These are phyloP conservation scores for Vinca minor DNA, from an alignment of 257 asterid species.

Conservation along the genomic window DNA sequence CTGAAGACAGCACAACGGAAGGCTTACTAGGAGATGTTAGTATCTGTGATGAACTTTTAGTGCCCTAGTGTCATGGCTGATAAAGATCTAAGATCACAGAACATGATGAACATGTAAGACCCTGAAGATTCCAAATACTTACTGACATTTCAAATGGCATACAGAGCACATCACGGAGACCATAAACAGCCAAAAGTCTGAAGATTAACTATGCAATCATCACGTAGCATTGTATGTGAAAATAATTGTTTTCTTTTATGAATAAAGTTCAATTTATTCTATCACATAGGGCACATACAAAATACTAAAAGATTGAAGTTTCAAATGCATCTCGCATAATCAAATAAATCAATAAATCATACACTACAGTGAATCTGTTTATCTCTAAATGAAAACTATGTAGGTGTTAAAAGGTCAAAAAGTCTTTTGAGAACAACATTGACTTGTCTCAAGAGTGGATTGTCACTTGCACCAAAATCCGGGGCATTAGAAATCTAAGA, in stretches of 20 bases:
- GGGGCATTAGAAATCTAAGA: background rate
- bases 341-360: background rate
- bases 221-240: background rate
- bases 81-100: background rate
- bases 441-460: background rate
- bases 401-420: background rate
- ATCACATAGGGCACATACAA: background rate
- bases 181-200: background rate
- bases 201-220: background rate
- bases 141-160: background rate
- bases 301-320: background rate
- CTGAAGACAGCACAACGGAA: background rate
- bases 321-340: background rate
- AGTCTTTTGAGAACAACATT: background rate
- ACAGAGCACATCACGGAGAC: background rate
- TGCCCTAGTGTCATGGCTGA: background rate
- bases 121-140: background rate
- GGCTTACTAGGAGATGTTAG: background rate
- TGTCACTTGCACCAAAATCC: background rate
- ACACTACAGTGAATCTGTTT: background rate
- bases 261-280: background rate
- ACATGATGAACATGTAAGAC: background rate
- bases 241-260: background rate
- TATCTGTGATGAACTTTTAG: background rate
- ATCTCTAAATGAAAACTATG: background rate